Evolutionary conservation across 2,329 filamentous ascomycete genomes (phyloP).

Genomic region (Fusarium kyushuense): DNA sequence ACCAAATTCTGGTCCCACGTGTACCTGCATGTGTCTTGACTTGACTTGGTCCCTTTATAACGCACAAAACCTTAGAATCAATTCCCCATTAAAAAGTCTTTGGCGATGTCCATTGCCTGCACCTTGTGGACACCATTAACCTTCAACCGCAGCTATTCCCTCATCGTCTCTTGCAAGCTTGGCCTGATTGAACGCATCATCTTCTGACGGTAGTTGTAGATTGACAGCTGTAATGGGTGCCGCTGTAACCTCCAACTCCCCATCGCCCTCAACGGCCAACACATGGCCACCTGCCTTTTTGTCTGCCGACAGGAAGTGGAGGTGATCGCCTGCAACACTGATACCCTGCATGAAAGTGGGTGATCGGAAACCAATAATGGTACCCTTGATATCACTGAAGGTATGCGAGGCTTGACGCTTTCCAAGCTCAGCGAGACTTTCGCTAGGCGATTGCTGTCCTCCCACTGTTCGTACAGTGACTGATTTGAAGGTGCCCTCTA

Average conservation of each 20-base stretch:
- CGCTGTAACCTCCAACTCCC: constrained; percentile 7
- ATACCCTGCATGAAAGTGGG: constrained; percentile 33
- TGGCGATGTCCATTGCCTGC: not conserved
- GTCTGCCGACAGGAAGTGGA: constrained; percentile 18
- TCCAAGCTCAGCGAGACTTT: constrained; percentile 33
- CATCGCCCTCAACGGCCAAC: constrained; percentile 17
- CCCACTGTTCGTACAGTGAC: constrained; percentile 26
- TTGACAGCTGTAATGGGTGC: constrained; percentile 15
- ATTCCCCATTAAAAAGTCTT: too few relatives aligned
- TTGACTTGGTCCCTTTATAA: too few relatives aligned
- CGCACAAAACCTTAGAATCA: too few relatives aligned
- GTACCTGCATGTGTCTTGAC: not conserved
- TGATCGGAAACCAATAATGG: constrained; percentile 23
- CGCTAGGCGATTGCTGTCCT: constrained; percentile 18
- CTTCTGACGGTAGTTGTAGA: constrained; percentile 6
- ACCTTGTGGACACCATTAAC: not conserved
- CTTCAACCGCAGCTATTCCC: constrained; percentile 31
- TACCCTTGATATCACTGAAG: constrained; percentile 8
- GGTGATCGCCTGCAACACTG: constrained; percentile 35
- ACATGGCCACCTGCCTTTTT: constrained; percentile 28
- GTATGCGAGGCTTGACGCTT: constrained; percentile 30
- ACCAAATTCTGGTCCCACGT: not conserved
- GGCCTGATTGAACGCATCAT: constrained; percentile 21
- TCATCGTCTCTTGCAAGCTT: constrained; percentile 16
- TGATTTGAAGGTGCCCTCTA: constrained; percentile 15